Evolutionary conservation across 208 protist genomes (phyloP).

Genomic region (Trypanosoma mega): DNA sequence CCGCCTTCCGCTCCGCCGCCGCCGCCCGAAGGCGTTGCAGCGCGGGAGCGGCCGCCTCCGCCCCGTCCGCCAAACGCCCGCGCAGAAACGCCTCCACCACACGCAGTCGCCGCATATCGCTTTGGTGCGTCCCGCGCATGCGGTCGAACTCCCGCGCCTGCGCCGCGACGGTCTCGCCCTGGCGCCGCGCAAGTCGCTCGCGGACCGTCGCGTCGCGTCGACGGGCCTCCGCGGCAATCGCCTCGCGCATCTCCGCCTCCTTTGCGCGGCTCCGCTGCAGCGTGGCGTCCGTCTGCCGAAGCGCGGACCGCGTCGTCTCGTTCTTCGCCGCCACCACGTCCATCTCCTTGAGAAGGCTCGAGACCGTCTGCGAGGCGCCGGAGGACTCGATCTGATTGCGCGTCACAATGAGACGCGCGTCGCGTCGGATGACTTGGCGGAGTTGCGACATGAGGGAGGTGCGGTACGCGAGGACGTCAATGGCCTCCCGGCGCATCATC

Average conservation of each 20-base stretch:
- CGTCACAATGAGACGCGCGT: background rate
- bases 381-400: constrained; percentile 14
- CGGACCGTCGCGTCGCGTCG: background rate
- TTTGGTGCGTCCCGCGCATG: constrained; percentile 5
- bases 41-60: background rate
- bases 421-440: background rate
- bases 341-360: constrained; percentile 8
- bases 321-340: constrained; percentile 9
- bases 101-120: constrained; percentile 13
- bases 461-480: constrained; percentile 5
- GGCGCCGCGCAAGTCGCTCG: background rate
- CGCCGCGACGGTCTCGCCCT: background rate
- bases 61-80: background rate
- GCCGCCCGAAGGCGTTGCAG: background rate
- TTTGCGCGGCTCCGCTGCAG: background rate
- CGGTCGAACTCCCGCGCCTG: constrained; percentile 14
- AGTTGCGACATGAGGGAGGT: constrained; percentile 1
- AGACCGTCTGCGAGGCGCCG: background rate
- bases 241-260: constrained; percentile 3
- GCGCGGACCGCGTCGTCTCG: background rate
- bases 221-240: background rate
- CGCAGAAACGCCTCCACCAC: constrained; percentile 1
- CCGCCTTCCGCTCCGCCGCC: background rate
- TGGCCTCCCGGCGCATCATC: constrained; percentile 1
- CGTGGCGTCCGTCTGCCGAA: background rate